Evolutionary conservation across 2,329 filamentous ascomycete species (phyloP).

Genomic region (Stagonosporopsis tanaceti): DNA sequence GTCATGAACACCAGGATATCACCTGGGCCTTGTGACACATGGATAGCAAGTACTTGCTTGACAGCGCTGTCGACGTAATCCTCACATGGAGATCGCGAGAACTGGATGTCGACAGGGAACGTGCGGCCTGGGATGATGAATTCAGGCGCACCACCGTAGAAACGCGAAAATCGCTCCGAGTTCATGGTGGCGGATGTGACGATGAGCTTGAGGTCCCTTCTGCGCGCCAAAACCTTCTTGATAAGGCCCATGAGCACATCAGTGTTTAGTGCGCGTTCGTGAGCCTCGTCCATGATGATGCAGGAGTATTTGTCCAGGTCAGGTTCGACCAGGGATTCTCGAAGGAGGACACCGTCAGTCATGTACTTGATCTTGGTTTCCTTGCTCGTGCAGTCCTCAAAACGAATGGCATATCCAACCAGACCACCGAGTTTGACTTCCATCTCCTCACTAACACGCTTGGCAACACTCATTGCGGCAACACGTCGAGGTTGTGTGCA

Average conservation of each 20-base stretch:
- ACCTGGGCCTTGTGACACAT: conserved; percentile 90
- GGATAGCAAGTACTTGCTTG: conserved; percentile 93
- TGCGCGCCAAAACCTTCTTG: conserved; percentile 91
- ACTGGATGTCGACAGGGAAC: conserved; percentile 97
- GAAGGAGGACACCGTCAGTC: conserved; percentile 93
- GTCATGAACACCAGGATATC: conserved; percentile 99
- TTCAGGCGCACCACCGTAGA: conserved; percentile 94
- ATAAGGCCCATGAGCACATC: conserved; percentile 97
- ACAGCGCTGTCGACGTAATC: conserved; percentile 98
- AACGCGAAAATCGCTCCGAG: conserved; percentile 91
- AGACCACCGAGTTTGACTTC: conserved; percentile 85
- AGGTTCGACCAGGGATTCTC: conserved; percentile 90
- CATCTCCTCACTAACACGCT: conserved; percentile 98
- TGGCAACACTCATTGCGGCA: conserved; percentile 98
- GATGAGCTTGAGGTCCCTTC: conserved; percentile 92
- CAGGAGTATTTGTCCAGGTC: conserved; percentile 97
- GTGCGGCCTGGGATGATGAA: conserved; percentile 96
- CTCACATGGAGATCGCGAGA: conserved; percentile 91
- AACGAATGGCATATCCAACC: conserved; percentile 96
- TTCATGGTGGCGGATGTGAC: conserved; percentile 99
- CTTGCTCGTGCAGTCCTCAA: conserved; percentile 96
- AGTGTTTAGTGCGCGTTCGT: conserved; percentile 95
- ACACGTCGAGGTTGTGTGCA: conserved; percentile 97
- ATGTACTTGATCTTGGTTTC: conserved; percentile 98
- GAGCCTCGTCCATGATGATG: conserved; percentile 99